Evolutionary conservation across 371 early-diverging fungal species (phyloP).

Genomic region (Apophysomyces sp.): DNA sequence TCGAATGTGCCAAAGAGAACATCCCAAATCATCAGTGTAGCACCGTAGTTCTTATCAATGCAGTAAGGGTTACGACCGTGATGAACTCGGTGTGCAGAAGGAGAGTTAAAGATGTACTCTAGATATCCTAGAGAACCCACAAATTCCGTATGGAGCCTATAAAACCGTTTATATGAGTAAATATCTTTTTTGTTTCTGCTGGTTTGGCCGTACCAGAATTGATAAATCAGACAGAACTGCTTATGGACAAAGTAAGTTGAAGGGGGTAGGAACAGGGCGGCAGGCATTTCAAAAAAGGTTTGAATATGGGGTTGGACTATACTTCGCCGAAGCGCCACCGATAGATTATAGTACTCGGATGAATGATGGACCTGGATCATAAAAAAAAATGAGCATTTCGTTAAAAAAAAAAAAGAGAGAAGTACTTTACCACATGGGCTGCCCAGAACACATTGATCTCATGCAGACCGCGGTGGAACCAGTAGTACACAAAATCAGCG

Average conservation of each 20-base stretch:
- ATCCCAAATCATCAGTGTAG: slow-evolving; percentile 60
- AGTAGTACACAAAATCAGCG: slow-evolving; percentile 48
- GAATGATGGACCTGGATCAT: slow-evolving; percentile 26
- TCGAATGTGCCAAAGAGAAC: slow-evolving; percentile 60
- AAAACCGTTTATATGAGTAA: too few species aligned
- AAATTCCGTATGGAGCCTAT: not conserved
- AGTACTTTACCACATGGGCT: slow-evolving; percentile 39
- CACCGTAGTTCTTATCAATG: slow-evolving; percentile 62
- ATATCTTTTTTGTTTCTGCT: too few species aligned
- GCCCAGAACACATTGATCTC: slow-evolving; percentile 56
- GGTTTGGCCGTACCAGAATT: too few species aligned
- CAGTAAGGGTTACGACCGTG: slow-evolving; percentile 61
- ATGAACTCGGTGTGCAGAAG: slow-evolving; percentile 56
- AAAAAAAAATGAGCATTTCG: too few species aligned
- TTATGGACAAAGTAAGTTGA: slow-evolving; percentile 43
- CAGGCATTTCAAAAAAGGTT: slow-evolving; percentile 12
- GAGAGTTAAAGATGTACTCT: slow-evolving; percentile 60
- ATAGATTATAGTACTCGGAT: slow-evolving; percentile 49
- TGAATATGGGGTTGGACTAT: slow-evolving; percentile 42
- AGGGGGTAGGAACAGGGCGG: slow-evolving; percentile 44
- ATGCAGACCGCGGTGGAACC: slow-evolving; percentile 52
- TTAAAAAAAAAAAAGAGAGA: not conserved
- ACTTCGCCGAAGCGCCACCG: slow-evolving; percentile 48
- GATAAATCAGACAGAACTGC: slow-evolving; percentile 42
- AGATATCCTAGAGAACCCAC: slow-evolving; percentile 33